Percentiles rank a stretch among this genome's conserved stretches.
Conservation (phyloP, 345 rosid species). For the Salix udensis region DNA sequence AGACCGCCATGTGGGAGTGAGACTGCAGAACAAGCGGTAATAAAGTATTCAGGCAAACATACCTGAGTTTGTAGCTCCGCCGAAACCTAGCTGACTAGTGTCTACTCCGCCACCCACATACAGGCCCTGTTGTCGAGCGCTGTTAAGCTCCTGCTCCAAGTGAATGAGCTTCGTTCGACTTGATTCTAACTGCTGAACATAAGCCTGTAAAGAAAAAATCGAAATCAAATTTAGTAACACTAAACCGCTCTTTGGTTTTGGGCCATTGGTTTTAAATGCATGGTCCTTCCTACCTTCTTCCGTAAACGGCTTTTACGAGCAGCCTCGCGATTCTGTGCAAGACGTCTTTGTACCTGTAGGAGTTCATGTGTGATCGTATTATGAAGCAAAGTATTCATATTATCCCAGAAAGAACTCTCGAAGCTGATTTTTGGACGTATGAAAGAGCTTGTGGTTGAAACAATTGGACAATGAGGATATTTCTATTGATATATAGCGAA, state of each 20-base stretch:
- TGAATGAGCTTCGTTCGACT: constrained; percentile 82
- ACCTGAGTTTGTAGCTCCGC: constrained; percentile 65
- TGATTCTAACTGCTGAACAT: constrained; percentile 90
- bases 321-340: constrained; percentile 96
- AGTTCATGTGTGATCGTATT: background rate
- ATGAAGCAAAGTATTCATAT: background rate
- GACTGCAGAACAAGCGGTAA: background rate
- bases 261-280: constrained; percentile 1
- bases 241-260: background rate
- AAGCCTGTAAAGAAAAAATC: constrained; percentile 56
- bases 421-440: background rate
- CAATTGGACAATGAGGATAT: background rate
- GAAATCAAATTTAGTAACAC: constrained; percentile 11
- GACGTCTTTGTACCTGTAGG: constrained; percentile 77
- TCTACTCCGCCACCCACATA: constrained; percentile 53
- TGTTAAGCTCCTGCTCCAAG: constrained; percentile 80
- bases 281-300: constrained; percentile 57
- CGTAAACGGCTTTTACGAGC: constrained; percentile 96
- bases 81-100: constrained; percentile 44
- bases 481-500: background rate
- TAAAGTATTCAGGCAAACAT: constrained; percentile 13
- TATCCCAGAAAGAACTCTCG: background rate
- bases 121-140: constrained; percentile 79
- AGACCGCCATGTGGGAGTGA: background rate
- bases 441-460: background rate